Evolutionary conservation across 2,329 filamentous ascomycete species (phyloP).

Genomic region (Moelleriella libera): DNA sequence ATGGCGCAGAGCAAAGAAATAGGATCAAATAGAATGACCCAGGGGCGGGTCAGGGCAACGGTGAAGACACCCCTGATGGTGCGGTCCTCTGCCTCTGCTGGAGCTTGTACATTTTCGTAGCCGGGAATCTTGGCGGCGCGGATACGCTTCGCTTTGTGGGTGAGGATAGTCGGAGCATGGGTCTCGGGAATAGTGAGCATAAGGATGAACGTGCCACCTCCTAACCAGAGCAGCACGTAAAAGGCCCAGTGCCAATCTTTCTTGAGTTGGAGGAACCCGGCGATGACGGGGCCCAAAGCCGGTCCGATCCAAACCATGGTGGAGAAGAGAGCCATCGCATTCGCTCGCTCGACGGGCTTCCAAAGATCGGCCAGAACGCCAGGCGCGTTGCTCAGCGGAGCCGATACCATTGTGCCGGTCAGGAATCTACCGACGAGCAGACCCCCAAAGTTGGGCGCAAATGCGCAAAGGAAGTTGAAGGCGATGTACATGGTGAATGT

Average conservation of each 20-base stretch:
- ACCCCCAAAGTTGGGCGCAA: slow-evolving; percentile 35
- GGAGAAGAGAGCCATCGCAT: slow-evolving; percentile 38
- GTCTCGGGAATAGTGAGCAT: slow-evolving; percentile 49
- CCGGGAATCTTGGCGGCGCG: slow-evolving; percentile 31
- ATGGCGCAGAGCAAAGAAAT: slow-evolving; percentile 37
- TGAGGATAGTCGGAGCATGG: slow-evolving; percentile 32
- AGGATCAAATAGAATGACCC: slow-evolving; percentile 37
- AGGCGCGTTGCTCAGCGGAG: slow-evolving; percentile 31
- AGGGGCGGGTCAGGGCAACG: slow-evolving; percentile 36
- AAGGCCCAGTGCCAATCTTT: slow-evolving; percentile 40
- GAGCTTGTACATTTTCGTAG: slow-evolving; percentile 35
- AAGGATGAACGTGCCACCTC: slow-evolving; percentile 20
- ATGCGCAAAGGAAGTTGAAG: slow-evolving; percentile 40
- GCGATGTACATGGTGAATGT: slow-evolving; percentile 32
- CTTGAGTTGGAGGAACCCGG: slow-evolving; percentile 41
- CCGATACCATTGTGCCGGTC: slow-evolving; percentile 39
- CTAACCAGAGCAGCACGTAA: slow-evolving; percentile 31
- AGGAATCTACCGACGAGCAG: slow-evolving; percentile 41
- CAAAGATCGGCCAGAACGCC: slow-evolving; percentile 40
- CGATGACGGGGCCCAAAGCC: slow-evolving; percentile 36
- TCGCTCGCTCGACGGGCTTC: slow-evolving; percentile 34
- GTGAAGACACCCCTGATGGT: slow-evolving; percentile 30
- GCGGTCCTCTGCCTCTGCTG: slow-evolving; percentile 28
- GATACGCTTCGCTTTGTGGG: slow-evolving; percentile 38
- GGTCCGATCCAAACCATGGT: slow-evolving; percentile 40